phyloP scores from a whole-genome alignment of 192 early-diverging fungal genomes.

The Dispira parvispora region DNA sequence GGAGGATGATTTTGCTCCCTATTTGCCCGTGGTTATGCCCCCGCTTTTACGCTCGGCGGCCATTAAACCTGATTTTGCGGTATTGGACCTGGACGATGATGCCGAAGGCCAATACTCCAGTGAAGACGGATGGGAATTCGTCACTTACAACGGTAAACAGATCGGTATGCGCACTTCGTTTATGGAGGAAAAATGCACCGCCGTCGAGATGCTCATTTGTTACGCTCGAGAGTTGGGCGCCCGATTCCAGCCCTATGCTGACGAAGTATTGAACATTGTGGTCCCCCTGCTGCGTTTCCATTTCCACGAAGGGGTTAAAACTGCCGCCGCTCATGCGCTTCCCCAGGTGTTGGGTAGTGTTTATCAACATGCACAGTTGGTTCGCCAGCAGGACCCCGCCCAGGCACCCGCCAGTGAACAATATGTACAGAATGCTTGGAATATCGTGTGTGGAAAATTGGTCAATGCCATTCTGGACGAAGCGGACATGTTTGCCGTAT shows the following conservation, averaged over 20 bases:
- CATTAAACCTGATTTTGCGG: slow-evolving; percentile 84
- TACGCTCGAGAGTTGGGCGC: slow-evolving; percentile 87
- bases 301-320: slow-evolving; percentile 92
- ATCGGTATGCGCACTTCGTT: slow-evolving; percentile 90
- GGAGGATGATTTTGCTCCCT: slow-evolving; percentile 85
- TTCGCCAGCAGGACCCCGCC: slow-evolving; percentile 13
- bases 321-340: slow-evolving; percentile 69
- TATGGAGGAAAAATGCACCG: slow-evolving; percentile 95
- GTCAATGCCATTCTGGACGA: slow-evolving; percentile 63
- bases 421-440: slow-evolving; percentile 53
- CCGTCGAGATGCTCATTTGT: slow-evolving; percentile 92
- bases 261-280: slow-evolving; percentile 65
- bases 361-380: slow-evolving; percentile 23
- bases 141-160: slow-evolving; percentile 78
- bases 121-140: slow-evolving; percentile 98
- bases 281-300: slow-evolving; percentile 88
- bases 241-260: slow-evolving; percentile 74
- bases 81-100: slow-evolving; percentile 69
- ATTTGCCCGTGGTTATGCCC: slow-evolving; percentile 81
- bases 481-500: slow-evolving; percentile 62
- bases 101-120: slow-evolving; percentile 66
- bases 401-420: slow-evolving; percentile 15
- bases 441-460: slow-evolving; percentile 52
- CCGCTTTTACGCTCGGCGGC: slow-evolving; percentile 72
- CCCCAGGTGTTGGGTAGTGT: slow-evolving; percentile 57